phyloP scores from a whole-genome alignment of 2,329 filamentous ascomycete genomes.

The Elsinoe fawcettii region DNA sequence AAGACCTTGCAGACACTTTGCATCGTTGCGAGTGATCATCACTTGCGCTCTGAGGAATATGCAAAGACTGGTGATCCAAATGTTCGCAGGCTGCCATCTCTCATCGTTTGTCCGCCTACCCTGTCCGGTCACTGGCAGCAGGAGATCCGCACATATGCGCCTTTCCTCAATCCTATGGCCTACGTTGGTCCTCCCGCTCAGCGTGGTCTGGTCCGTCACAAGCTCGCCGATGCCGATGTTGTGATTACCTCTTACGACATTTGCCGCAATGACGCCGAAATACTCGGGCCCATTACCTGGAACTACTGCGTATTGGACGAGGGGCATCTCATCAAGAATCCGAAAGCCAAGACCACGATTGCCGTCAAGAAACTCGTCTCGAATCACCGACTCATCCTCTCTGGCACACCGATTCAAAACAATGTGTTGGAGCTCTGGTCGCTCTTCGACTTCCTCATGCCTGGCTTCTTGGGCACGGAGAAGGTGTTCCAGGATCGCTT shows the following conservation, averaged over 20 bases:
- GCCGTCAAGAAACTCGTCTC: conserved; percentile 84
- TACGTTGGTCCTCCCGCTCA: conserved; percentile 87
- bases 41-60: conserved; percentile 84
- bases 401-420: conserved; percentile 95
- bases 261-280: conserved; percentile 87
- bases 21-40: conserved; percentile 96
- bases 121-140: conserved; percentile 98
- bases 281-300: conserved; percentile 77
- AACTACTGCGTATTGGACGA: conserved; percentile 97
- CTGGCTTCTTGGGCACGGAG: conserved; percentile 89
- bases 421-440: conserved; percentile 97
- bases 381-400: conserved; percentile 93
- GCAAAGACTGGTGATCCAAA: conserved; percentile 73
- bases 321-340: conserved; percentile 97
- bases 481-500: conserved; percentile 96
- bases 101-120: conserved; percentile 94
- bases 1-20: conserved; percentile 97
- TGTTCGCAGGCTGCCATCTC: conserved; percentile 69
- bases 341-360: conserved; percentile 88
- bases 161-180: conserved; percentile 80
- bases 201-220: conserved; percentile 60
- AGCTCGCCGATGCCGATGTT: conserved; percentile 73
- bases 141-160: conserved; percentile 90
- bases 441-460: conserved; percentile 97
- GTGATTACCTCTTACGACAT: conserved; percentile 98